These are phyloP conservation scores for Aristolochia fimbriata DNA, from an alignment of 164 flowering plant species.

Conservation along the genomic window DNA sequence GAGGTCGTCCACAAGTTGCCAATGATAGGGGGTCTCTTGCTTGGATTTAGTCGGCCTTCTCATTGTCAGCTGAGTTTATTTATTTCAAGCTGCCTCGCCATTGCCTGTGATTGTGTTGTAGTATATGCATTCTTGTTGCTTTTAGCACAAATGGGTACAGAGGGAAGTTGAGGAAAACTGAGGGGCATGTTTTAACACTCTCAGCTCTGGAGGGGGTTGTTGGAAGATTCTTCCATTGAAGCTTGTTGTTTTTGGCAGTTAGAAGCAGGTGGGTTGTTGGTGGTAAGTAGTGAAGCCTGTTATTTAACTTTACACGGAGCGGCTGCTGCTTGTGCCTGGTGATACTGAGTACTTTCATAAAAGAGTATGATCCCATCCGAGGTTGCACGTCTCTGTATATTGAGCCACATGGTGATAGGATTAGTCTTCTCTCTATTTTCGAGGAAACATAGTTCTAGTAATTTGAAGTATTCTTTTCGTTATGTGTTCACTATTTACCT, in stretches of 20 bases:
- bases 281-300: too few relatives aligned
- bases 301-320: too few relatives aligned
- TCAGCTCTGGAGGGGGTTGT: too few relatives aligned
- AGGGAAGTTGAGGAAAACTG: too few relatives aligned
- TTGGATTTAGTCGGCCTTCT: slow-evolving; percentile 50
- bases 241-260: too few relatives aligned
- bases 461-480: slow-evolving; percentile 16
- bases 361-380: slow-evolving; percentile 11
- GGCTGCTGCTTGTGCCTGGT: neutral
- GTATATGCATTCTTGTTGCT: too few relatives aligned
- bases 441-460: slow-evolving; percentile 25
- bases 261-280: too few relatives aligned
- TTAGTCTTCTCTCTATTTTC: slow-evolving; percentile 9
- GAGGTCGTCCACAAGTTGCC: slow-evolving; percentile 94
- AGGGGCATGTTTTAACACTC: too few relatives aligned
- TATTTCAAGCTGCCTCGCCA: neutral
- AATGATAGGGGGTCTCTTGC: slow-evolving; percentile 95
- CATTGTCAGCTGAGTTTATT: neutral
- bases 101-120: too few relatives aligned
- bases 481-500: slow-evolving; percentile 14
- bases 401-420: slow-evolving; percentile 37
- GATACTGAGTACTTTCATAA: neutral
- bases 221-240: too few relatives aligned
- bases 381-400: slow-evolving; percentile 34
- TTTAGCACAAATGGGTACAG: too few relatives aligned